phyloP scores from a whole-genome alignment of 2,329 filamentous ascomycete species.

The Monilinia aucupariae region DNA sequence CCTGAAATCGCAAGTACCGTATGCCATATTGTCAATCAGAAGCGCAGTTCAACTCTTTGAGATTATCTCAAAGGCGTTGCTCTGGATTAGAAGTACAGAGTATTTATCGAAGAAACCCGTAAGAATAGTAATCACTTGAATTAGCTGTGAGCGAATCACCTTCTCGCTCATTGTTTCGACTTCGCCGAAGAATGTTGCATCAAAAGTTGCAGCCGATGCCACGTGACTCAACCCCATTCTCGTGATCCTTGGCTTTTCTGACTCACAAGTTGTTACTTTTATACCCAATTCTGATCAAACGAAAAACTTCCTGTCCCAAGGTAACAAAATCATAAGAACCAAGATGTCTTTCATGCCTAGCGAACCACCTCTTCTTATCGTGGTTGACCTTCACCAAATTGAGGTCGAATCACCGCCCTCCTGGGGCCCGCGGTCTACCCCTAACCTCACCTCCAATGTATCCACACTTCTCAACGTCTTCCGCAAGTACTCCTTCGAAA shows the following conservation, averaged over 20 bases:
- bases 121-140: too few species aligned
- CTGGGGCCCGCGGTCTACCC: conserved; percentile 28
- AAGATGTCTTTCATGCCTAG: background rate
- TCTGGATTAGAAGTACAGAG: background rate
- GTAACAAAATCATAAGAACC: background rate
- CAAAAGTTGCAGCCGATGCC: too few species aligned
- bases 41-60: background rate
- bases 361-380: conserved; percentile 21
- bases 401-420: conserved; percentile 19
- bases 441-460: conserved; percentile 22
- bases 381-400: conserved; percentile 27
- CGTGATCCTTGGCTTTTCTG: background rate
- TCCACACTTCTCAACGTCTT: conserved; percentile 21
- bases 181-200: too few species aligned
- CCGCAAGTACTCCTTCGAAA: conserved; percentile 21
- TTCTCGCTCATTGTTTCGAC: background rate
- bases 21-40: too few species aligned
- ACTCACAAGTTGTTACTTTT: background rate
- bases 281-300: background rate
- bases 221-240: background rate
- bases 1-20: too few species aligned
- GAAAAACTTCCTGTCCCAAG: background rate
- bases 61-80: too few species aligned
- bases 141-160: background rate
- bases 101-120: background rate